Evolutionary conservation across 495 filamentous ascomycete species (phyloP), one percentile per base, ranked within the genome.

Genomic region (Aspergillus conjunctus): DNA sequence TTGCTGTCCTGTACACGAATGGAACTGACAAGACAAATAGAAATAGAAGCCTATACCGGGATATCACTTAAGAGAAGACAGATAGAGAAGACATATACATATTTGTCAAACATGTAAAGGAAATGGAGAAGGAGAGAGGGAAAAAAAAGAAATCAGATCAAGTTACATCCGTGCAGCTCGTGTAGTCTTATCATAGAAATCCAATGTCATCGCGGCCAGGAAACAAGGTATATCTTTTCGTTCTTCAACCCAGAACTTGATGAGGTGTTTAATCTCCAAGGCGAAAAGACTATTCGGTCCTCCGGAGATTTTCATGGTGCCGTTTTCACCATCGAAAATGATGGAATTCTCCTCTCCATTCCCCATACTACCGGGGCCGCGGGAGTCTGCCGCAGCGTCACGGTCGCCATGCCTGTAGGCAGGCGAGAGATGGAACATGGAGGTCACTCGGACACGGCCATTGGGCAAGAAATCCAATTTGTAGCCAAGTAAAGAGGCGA

Each of bases 261-360:
- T 91, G 51, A 91, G 81, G 54, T 88, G 88, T 64, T 82, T 85
- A 33, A 98, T 94, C 73, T 91, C 87, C 60, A 84, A 77, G 22
- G 92, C 93, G 74, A 98, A 98, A 30, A 81, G 81, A 67, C 89
- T 93, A 66, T 91, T 85, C 5, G 91, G 91, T 0, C 94, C 94
- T 6, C 94, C 94, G 15, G 87, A 88, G 59, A 98, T 88, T 79
- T 98, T 98, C 94, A 98, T 98, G 21, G 91, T 97, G 26, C 94
- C 86, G 61, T 89, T 88, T 73, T 98, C 93, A 21, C 93, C 95
- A 76, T 99, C 94, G 74, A 99, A 98, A 1, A 97, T 85, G 60
- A 99, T 96, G 50, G 88, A 91, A 62, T 93, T 95, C 60, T 83
- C 81, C 64, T 76, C 78, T 5, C 72, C 78, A 44, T 77, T 72